Conservation (phyloP, 1,139 yeast species). For the Sugiyamaella pinicola region DNA sequence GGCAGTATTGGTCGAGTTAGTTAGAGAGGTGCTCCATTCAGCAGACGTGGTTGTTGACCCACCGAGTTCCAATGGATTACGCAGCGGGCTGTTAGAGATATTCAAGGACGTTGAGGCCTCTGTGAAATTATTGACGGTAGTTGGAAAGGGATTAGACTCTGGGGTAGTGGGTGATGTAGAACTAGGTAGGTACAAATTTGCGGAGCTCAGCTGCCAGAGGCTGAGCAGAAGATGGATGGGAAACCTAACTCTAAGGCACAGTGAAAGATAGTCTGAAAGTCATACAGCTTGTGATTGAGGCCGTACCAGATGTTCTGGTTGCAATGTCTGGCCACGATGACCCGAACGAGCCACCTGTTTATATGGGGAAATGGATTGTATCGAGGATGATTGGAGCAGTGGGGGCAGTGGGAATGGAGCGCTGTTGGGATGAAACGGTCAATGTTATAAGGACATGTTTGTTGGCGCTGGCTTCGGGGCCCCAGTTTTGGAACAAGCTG, state of each 20-base stretch:
- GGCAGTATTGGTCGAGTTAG: conserved; percentile 19
- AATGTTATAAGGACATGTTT: not conserved
- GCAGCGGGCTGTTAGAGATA: conserved; percentile 10
- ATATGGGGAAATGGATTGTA: conserved; percentile 15
- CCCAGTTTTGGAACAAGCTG: conserved; percentile 10
- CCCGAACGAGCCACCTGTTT: not conserved
- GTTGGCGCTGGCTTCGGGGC: not conserved
- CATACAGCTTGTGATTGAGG: not conserved
- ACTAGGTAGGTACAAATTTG: conserved; percentile 7
- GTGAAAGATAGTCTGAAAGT: conserved; percentile 10
- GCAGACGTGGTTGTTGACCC: not conserved
- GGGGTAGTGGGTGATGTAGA: conserved; percentile 4
- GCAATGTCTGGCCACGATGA: conserved; percentile 2
- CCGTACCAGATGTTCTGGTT: conserved; percentile 3
- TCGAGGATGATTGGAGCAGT: not conserved
- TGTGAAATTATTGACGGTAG: conserved; percentile 21
- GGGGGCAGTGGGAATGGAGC: not conserved
- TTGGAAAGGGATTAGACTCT: conserved; percentile 20
- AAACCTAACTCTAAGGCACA: not conserved
- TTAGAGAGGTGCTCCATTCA: conserved; percentile 20
- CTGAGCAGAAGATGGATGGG: not conserved
- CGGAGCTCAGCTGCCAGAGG: not conserved
- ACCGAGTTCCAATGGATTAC: not conserved
- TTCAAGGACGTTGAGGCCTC: conserved; percentile 19
- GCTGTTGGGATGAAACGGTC: not conserved